A percentile compares a stretch with the other conserved stretches of the same genome.
phyloP scores from a whole-genome alignment of 805 yeast species.

The Myxozyma lipomycoides region DNA sequence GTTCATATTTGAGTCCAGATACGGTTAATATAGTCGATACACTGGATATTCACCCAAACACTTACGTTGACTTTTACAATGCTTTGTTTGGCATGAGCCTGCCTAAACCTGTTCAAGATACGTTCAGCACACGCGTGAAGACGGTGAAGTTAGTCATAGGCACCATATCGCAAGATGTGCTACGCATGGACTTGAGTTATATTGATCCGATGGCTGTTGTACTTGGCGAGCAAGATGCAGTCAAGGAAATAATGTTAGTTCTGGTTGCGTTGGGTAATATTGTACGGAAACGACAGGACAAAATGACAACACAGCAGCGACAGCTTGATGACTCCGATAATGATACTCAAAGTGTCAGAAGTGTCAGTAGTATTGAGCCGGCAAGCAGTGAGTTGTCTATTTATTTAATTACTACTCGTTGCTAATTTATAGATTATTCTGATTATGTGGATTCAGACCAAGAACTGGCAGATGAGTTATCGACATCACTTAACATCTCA shows the following conservation, averaged over 20 bases:
- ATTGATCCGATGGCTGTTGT: slow-evolving; percentile 20
- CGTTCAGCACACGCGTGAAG: slow-evolving; percentile 11
- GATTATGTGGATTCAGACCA: neutral
- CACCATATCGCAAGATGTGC: slow-evolving; percentile 16
- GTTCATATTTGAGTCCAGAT: too few species aligned
- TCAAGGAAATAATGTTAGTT: slow-evolving; percentile 9
- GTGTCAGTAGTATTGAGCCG: slow-evolving; percentile 4
- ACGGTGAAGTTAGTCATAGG: slow-evolving; percentile 18
- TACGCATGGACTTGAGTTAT: slow-evolving; percentile 13
- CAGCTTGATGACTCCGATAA: neutral
- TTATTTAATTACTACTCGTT: too few species aligned
- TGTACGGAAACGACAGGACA: slow-evolving; percentile 2
- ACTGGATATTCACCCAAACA: slow-evolving; percentile 8
- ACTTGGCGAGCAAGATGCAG: slow-evolving; percentile 8
- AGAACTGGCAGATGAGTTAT: neutral
- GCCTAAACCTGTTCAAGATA: slow-evolving; percentile 10
- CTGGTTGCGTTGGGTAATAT: slow-evolving; percentile 14
- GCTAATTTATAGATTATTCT: neutral
- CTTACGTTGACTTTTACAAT: slow-evolving; percentile 11
- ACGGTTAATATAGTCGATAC: too few species aligned
- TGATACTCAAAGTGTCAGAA: neutral
- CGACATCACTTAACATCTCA: neutral
- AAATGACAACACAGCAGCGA: neutral
- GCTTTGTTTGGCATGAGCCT: slow-evolving; percentile 10
- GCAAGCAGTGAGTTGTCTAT: neutral